Conservation (phyloP, 208 protist species). For the Trypanosoma boissoni region DNA sequence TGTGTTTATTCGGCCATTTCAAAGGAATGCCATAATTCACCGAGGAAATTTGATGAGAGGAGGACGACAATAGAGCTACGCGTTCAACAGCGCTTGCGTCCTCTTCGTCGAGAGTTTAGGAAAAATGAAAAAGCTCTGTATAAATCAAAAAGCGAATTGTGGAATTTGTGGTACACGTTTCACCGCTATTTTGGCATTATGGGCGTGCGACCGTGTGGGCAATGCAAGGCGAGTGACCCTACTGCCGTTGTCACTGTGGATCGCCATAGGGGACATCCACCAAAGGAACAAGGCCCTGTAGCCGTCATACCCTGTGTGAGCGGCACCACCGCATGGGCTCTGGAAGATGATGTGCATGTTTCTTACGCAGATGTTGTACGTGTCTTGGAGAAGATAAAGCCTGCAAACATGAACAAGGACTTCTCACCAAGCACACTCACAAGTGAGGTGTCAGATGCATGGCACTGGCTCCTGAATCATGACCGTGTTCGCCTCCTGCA, state of each 20-base stretch:
- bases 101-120: slow-evolving; percentile 2
- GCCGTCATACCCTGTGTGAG: neutral
- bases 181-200: slow-evolving; percentile 21
- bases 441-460: slow-evolving; percentile 21
- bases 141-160: neutral
- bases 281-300: neutral
- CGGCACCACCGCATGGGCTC: slow-evolving; percentile 9
- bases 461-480: slow-evolving; percentile 30
- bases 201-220: slow-evolving; percentile 1
- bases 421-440: neutral
- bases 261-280: too few relatives aligned
- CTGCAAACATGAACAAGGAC: too few relatives aligned
- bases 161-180: slow-evolving; percentile 11
- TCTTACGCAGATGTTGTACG: slow-evolving; percentile 5
- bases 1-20: neutral
- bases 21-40: too few relatives aligned
- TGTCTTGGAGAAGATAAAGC: neutral
- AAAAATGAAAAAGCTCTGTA: neutral
- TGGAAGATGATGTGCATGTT: slow-evolving; percentile 15
- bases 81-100: slow-evolving; percentile 12
- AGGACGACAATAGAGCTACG: too few relatives aligned
- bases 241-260: too few relatives aligned
- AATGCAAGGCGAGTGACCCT: neutral
- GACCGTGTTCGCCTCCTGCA: slow-evolving; percentile 20
- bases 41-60: too few relatives aligned